Conservation (phyloP, 768 basidiomycete genomes). For the Xerocomellus dryophilus region DNA sequence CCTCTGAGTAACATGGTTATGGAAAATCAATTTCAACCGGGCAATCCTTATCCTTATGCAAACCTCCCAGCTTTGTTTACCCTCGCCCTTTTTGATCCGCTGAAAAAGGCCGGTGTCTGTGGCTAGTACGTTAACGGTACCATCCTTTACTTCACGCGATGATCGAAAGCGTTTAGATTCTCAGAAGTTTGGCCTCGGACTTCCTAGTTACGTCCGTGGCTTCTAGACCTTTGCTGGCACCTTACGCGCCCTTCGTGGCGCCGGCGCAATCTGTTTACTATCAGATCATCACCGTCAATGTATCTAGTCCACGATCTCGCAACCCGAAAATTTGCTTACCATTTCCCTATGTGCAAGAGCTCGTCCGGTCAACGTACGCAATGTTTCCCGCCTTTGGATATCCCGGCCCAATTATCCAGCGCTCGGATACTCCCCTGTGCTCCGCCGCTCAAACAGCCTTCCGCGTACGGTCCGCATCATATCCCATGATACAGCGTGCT, state of each 20-base stretch:
- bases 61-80: slow-evolving; percentile 8
- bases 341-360: slow-evolving; percentile 18
- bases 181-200: slow-evolving; percentile 34
- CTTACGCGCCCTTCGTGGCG: slow-evolving; percentile 31
- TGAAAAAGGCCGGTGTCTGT: slow-evolving; percentile 13
- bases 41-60: slow-evolving; percentile 21
- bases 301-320: slow-evolving; percentile 9
- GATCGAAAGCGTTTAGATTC: slow-evolving; percentile 28
- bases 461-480: slow-evolving; percentile 23
- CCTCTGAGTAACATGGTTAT: slow-evolving; percentile 10
- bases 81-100: slow-evolving; percentile 19
- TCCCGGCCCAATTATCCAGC: slow-evolving; percentile 9
- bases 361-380: slow-evolving; percentile 19
- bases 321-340: slow-evolving; percentile 9
- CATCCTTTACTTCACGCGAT: slow-evolving; percentile 21
- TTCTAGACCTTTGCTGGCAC: slow-evolving; percentile 25
- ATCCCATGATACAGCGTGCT: slow-evolving; percentile 9
- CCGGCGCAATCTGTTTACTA: slow-evolving; percentile 16
- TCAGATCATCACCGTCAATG: slow-evolving; percentile 23
- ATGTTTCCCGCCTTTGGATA: slow-evolving; percentile 22
- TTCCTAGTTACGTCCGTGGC: slow-evolving; percentile 34
- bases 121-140: slow-evolving; percentile 17
- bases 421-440: slow-evolving; percentile 14
- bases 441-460: slow-evolving; percentile 24
- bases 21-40: slow-evolving; percentile 13